A percentile compares a stretch with the other conserved stretches of the same genome.
phyloP scores from a whole-genome alignment of 768 basidiomycete species.

The Dentipellis sp. region DNA sequence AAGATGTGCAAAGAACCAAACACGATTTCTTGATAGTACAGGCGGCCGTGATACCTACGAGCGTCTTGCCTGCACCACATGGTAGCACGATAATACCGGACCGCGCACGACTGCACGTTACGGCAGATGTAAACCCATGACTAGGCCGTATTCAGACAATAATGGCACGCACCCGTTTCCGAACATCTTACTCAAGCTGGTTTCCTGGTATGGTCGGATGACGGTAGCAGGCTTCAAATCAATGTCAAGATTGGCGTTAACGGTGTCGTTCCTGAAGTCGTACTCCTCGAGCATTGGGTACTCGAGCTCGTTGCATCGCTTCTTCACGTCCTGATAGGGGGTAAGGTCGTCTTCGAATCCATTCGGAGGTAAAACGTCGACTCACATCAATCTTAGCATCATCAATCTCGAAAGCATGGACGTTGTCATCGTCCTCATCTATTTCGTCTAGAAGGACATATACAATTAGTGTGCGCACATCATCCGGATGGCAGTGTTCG shows the following conservation, averaged over 20 bases:
- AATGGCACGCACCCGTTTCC: conserved; percentile 74
- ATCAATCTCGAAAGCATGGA: conserved; percentile 94
- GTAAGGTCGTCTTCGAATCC: too few relatives aligned
- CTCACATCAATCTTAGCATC: conserved; percentile 88
- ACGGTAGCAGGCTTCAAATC: conserved; percentile 97
- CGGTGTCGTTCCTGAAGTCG: conserved; percentile 94
- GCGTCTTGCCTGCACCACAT: conserved; percentile 97
- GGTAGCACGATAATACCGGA: conserved; percentile 98
- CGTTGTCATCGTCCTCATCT: conserved; percentile 95
- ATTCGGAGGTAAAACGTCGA: not conserved
- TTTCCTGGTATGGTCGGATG: conserved; percentile 97
- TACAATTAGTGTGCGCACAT: conserved; percentile 2
- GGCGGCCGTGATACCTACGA: conserved; percentile 98
- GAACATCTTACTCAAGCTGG: conserved; percentile 98
- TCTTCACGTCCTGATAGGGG: conserved; percentile 75
- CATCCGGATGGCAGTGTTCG: conserved; percentile 1
- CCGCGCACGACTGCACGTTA: conserved; percentile 71
- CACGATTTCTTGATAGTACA: conserved; percentile 99
- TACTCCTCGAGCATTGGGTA: conserved; percentile 99
- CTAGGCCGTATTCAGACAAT: too few relatives aligned
- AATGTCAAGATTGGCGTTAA: conserved; percentile 95
- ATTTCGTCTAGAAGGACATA: conserved; percentile 65
- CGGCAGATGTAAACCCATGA: not conserved
- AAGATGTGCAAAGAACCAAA: conserved; percentile 93
- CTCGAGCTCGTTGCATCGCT: conserved; percentile 92